Conservation (phyloP, 495 filamentous ascomycete genomes). For the Letharia lupina region DNA sequence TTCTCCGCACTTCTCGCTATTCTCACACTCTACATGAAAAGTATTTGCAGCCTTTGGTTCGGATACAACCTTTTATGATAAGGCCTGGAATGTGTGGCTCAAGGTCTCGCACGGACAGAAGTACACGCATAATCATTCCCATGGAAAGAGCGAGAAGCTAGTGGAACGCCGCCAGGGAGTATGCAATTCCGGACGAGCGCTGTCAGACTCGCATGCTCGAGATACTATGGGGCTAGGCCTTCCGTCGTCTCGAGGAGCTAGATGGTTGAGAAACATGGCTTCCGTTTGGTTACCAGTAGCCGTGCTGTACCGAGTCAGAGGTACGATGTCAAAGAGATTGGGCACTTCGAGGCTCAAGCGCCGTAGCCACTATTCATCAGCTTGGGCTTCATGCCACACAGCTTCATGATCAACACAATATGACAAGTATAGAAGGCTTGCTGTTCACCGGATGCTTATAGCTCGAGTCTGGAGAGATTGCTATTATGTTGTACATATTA, state of each 20-base stretch:
- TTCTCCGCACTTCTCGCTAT: neutral
- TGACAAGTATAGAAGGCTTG: neutral
- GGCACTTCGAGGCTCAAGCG: neutral
- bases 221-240: neutral
- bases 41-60: neutral
- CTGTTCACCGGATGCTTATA: neutral
- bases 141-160: neutral
- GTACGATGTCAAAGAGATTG: neutral
- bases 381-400: neutral
- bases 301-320: neutral
- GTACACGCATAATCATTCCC: neutral
- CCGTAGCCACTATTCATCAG: neutral
- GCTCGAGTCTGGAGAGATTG: neutral
- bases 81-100: neutral
- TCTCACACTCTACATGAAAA: neutral
- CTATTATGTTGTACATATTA: neutral
- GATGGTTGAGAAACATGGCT: neutral
- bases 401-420: neutral
- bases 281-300: neutral
- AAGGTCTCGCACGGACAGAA: neutral
- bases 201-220: neutral
- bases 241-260: neutral
- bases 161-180: neutral
- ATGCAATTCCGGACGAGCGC: neutral
- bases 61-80: neutral